These are phyloP conservation scores for Beta lomatogona DNA, from an alignment of 179 eudicot species.

Conservation along the genomic window DNA sequence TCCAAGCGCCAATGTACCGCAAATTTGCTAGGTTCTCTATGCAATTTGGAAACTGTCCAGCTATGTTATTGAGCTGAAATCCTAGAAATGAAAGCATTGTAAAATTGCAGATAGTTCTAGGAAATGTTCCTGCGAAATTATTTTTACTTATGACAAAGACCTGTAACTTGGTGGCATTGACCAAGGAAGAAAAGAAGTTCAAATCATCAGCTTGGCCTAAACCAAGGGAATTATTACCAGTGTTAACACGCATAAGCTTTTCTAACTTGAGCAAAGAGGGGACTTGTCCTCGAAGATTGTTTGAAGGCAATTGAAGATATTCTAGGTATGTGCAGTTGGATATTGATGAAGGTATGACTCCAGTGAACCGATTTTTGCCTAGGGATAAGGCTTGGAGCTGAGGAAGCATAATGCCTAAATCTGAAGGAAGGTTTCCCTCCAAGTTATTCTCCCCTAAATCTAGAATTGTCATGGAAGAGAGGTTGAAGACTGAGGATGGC, in stretches of 20 bases:
- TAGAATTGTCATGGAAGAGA: background rate
- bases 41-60: slow-evolving; percentile 27
- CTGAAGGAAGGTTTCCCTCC: slow-evolving; percentile 8
- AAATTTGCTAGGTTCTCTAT: slow-evolving; percentile 25
- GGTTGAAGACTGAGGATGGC: slow-evolving; percentile 12
- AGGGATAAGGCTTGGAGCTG: slow-evolving; percentile 13
- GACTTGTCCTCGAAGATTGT: slow-evolving; percentile 18
- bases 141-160: slow-evolving; percentile 8
- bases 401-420: slow-evolving; percentile 22
- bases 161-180: slow-evolving; percentile 26
- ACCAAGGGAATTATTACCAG: slow-evolving; percentile 23
- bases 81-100: background rate
- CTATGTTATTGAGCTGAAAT: slow-evolving; percentile 18
- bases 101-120: slow-evolving; percentile 1
- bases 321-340: slow-evolving; percentile 16
- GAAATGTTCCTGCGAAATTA: slow-evolving; percentile 16
- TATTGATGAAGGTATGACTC: slow-evolving; percentile 20
- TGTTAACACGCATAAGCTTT: background rate
- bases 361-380: slow-evolving; percentile 12
- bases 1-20: background rate
- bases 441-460: background rate
- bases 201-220: slow-evolving; percentile 22
- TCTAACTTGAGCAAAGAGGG: slow-evolving; percentile 14
- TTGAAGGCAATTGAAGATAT: background rate
- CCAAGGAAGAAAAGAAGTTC: slow-evolving; percentile 29